Conservation (phyloP, 345 rosid genomes). For the Reutealis trisperma region DNA sequence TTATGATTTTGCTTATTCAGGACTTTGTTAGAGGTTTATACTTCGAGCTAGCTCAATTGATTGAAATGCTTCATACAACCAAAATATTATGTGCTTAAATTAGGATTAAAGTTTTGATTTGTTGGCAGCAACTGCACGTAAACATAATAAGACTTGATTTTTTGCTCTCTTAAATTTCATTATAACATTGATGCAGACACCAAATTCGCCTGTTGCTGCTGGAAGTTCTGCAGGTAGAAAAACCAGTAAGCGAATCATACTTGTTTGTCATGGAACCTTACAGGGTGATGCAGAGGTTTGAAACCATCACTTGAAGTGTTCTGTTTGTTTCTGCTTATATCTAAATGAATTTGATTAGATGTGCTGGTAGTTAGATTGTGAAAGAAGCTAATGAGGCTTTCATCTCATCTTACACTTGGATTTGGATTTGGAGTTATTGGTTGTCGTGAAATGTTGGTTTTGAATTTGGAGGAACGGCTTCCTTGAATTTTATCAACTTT, state of each 20-base stretch:
- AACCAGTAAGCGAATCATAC: constrained; percentile 68
- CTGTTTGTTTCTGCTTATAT: not conserved
- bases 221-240: constrained; percentile 76
- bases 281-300: constrained; percentile 55
- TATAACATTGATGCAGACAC: constrained; percentile 68
- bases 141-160: not conserved
- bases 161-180: constrained; percentile 19
- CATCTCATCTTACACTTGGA: not conserved
- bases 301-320: not conserved
- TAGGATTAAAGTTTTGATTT: not conserved
- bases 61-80: not conserved
- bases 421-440: not conserved
- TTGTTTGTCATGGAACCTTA: constrained; percentile 71
- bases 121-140: not conserved
- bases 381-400: not conserved
- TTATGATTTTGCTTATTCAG: too few relatives aligned
- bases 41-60: not conserved
- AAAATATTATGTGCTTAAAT: not conserved
- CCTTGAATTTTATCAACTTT: not conserved
- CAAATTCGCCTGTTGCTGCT: constrained; percentile 71
- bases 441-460: not conserved
- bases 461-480: not conserved
- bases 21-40: not conserved
- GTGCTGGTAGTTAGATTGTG: not conserved
- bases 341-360: not conserved